Conservation (phyloP, 257 asterid species). For the Nicotiana undulata region DNA sequence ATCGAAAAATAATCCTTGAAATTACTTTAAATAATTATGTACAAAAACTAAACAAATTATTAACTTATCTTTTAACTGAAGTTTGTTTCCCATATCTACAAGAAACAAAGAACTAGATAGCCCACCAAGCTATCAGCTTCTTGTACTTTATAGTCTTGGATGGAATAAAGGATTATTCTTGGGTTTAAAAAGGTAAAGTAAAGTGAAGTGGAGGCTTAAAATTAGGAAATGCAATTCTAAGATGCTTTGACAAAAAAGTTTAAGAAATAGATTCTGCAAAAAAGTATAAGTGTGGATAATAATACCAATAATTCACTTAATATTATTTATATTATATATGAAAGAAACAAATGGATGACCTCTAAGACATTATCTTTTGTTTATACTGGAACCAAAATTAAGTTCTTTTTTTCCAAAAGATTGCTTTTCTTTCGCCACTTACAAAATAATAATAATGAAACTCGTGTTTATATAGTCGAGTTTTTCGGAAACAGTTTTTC, state of each 20-base stretch:
- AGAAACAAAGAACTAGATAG: background rate
- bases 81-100: background rate
- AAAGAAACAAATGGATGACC: background rate
- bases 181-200: background rate
- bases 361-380: background rate
- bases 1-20: too few relatives aligned
- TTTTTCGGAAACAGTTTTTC: too few relatives aligned
- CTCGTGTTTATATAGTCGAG: background rate
- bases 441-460: background rate
- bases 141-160: background rate
- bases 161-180: background rate
- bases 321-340: background rate
- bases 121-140: background rate
- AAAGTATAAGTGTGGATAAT: background rate
- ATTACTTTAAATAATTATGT: too few relatives aligned
- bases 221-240: background rate
- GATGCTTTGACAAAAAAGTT: background rate
- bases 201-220: background rate
- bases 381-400: background rate
- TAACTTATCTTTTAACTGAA: background rate
- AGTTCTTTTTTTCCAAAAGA: too few relatives aligned
- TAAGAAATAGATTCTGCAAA: slow-evolving; percentile 10
- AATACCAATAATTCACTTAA: too few relatives aligned
- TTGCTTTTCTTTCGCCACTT: background rate
- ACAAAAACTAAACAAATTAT: too few relatives aligned